Evolutionary conservation across 768 basidiomycete genomes (phyloP).

Genomic region (Mycena pura): DNA sequence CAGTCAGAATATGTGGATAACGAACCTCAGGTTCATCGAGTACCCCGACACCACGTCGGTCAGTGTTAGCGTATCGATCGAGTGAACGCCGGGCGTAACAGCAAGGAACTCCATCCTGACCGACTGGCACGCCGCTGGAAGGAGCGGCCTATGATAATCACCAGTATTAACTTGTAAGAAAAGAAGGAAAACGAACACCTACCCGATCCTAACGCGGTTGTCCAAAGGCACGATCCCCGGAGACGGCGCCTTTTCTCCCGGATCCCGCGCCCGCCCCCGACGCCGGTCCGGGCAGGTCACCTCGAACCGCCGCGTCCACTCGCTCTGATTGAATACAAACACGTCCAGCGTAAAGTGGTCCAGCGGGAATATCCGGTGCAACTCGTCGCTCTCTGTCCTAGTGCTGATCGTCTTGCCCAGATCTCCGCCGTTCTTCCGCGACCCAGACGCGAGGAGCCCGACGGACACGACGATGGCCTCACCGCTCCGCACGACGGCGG

Average conservation of each 20-base stretch:
- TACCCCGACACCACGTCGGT: conserved; percentile 79
- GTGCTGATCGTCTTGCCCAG: conserved; percentile 27
- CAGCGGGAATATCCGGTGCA: conserved; percentile 63
- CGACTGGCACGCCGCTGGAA: conserved; percentile 84
- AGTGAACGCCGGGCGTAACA: conserved; percentile 79
- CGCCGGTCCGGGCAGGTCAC: conserved; percentile 68
- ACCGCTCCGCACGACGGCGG: conserved; percentile 37
- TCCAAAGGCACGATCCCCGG: conserved; percentile 80
- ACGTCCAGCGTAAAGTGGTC: conserved; percentile 84
- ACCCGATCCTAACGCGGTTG: conserved; percentile 83
- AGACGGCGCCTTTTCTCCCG: conserved; percentile 47
- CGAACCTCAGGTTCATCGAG: conserved; percentile 76
- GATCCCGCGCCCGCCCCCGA: conserved; percentile 48
- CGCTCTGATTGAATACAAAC: conserved; percentile 85
- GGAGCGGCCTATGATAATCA: conserved; percentile 61
- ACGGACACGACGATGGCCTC: conserved; percentile 77
- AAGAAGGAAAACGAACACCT: conserved; percentile 37
- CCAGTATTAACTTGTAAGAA: not conserved
- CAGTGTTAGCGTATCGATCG: conserved; percentile 72
- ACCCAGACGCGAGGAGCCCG: conserved; percentile 48
- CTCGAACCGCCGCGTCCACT: conserved; percentile 80
- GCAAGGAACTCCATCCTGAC: conserved; percentile 88
- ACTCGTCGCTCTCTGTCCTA: conserved; percentile 41
- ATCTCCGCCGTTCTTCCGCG: conserved; percentile 24
- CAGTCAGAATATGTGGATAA: not conserved